These are phyloP conservation scores for Rubia balearica DNA, from an alignment of 305 asterid species.

Conservation along the genomic window DNA sequence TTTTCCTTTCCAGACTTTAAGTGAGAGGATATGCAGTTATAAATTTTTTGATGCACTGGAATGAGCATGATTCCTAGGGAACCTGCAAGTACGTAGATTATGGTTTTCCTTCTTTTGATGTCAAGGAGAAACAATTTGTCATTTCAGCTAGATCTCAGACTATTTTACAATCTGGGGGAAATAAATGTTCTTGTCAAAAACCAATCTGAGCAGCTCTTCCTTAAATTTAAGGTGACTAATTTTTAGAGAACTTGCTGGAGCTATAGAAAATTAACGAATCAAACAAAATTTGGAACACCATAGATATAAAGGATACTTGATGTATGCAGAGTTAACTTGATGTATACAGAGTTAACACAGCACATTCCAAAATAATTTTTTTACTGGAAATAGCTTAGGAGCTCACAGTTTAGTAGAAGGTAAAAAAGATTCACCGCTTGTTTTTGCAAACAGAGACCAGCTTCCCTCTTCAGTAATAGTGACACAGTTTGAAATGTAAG, in stretches of 20 bases:
- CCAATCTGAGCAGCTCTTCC: neutral
- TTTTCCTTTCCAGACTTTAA: neutral
- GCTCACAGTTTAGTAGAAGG: constrained; percentile 81
- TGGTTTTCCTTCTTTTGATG: neutral
- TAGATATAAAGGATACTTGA: neutral
- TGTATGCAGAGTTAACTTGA: too few species aligned
- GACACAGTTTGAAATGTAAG: constrained; percentile 50
- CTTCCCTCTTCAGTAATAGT: constrained; percentile 53
- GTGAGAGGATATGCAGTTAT: neutral
- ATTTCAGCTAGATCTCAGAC: neutral
- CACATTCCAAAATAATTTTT: constrained; percentile 9
- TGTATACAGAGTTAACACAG: neutral
- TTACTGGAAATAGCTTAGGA: constrained; percentile 14
- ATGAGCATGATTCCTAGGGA: neutral
- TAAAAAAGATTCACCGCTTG: constrained; percentile 69
- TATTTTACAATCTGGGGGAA: neutral
- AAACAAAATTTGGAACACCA: neutral
- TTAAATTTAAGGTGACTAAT: too few species aligned
- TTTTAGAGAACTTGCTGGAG: neutral
- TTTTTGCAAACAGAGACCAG: constrained; percentile 58
- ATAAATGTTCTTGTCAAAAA: neutral
- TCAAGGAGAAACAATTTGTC: neutral
- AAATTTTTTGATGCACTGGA: too few species aligned
- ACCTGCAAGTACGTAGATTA: neutral
- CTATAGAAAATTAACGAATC: neutral